Base-by-base conservation (phyloP, 148 eudicot genomes). In the Silene latifolia region DNA sequence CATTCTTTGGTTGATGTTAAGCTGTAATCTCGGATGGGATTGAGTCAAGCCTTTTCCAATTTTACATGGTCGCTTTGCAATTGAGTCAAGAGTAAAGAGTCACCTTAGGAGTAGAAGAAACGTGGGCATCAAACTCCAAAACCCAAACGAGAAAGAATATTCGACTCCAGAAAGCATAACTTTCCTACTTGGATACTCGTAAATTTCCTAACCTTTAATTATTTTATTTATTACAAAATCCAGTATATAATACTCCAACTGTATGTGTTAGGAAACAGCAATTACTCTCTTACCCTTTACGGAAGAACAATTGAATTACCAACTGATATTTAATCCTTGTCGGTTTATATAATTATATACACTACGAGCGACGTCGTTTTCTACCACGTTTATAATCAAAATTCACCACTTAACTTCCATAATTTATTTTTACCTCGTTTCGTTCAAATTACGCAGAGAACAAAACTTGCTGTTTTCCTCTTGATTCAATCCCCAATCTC, bases 391-490 rank as follows among this genome's bases (percentile, higher is more conserved):
- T 59, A 46, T 59, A 46, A 15, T 20, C 25, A n/a, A 19, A 32
- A 24, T 47, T 51, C 46, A 72, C 64, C 53, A 0, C 67, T 20
- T 20, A 11, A 47, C 19, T 35, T 12, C 23, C 47, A 0, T 15
- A n/a, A 18, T 57, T 56, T 32, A 2, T 58, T 25, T 51, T 58
- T 5, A 24, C 72, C 63, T 4, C 51, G 3, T 27, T 70, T 72
- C 80, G 80, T 81, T 76, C 35, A 72, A 59, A 72, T 59, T 25
- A 81, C 80, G 80, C 83, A 76, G 39, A 7, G 11, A 61, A 25
- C 19, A 20, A 17, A n/a, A 66, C 8, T 56, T 57, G 2, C 51
- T 17, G 23, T 48, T 14, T 7, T 19, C 17, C 53, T n/a, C 32
- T 27, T 51, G 20, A 48, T 48, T 46, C 25, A 59, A 19, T 46